Evolutionary conservation across 352 stramenopile genomes (phyloP).

Genomic region (Pythium folliculosum): DNA sequence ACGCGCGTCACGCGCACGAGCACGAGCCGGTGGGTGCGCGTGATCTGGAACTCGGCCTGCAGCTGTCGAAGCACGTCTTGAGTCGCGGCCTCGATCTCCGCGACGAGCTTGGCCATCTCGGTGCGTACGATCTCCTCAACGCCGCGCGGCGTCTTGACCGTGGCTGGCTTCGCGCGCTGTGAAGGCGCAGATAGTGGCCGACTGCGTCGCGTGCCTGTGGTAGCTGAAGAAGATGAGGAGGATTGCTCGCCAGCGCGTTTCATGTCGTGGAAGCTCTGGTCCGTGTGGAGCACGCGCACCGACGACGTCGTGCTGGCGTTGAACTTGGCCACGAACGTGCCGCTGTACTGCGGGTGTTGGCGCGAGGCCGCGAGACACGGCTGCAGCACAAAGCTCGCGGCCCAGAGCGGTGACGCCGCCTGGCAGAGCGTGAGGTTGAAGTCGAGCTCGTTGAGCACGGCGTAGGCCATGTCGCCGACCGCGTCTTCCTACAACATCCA

Average conservation of each 20-base stretch:
- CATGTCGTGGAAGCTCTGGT: slow-evolving; percentile 38
- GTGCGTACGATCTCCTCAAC: slow-evolving; percentile 53
- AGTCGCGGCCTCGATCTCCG: slow-evolving; percentile 47
- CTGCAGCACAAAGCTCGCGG: slow-evolving; percentile 51
- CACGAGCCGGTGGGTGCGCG: slow-evolving; percentile 49
- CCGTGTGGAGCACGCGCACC: slow-evolving; percentile 42
- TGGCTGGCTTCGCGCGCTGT: background rate
- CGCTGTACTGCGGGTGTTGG: slow-evolving; percentile 36
- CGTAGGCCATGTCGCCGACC: slow-evolving; percentile 38
- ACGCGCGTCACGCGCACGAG: slow-evolving; percentile 56
- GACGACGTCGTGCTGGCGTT: slow-evolving; percentile 38
- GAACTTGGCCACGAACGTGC: slow-evolving; percentile 66
- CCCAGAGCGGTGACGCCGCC: slow-evolving; percentile 44
- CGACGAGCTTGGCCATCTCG: slow-evolving; percentile 48
- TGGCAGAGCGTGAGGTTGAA: slow-evolving; percentile 57
- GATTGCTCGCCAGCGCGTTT: background rate
- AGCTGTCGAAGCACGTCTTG: slow-evolving; percentile 47
- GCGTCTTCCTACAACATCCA: slow-evolving; percentile 36
- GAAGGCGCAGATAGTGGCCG: background rate
- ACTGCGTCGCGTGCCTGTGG: background rate
- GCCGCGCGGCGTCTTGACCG: background rate
- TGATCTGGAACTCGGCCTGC: slow-evolving; percentile 60
- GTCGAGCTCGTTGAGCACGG: slow-evolving; percentile 54
- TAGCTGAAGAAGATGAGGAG: background rate
- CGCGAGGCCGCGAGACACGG: slow-evolving; percentile 32